These are phyloP conservation scores for Eustoma russellianum DNA, from an alignment of 257 asterid genomes.

Conservation along the genomic window DNA sequence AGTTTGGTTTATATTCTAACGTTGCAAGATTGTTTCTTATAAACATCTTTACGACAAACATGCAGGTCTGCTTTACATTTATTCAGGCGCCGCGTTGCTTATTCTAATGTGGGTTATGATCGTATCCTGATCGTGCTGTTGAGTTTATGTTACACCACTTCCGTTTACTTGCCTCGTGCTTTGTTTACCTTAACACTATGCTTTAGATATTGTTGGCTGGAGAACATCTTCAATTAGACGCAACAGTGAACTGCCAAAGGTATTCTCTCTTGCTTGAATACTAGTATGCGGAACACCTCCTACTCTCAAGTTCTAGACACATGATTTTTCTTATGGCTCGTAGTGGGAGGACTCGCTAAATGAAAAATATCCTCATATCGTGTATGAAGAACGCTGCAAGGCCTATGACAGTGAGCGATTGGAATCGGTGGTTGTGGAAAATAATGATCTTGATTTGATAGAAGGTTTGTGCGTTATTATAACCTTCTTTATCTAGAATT, in stretches of 20 bases:
- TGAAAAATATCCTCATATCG: constrained; percentile 90
- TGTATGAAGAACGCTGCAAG: constrained; percentile 91
- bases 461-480: constrained; percentile 59
- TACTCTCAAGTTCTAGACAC: constrained; percentile 4
- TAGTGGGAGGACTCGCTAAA: constrained; percentile 85
- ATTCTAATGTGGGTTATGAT: constrained; percentile 89
- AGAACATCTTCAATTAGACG: constrained; percentile 96
- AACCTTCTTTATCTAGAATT: too few relatives aligned
- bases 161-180: background rate
- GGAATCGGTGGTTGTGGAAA: constrained; percentile 33
- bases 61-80: constrained; percentile 86
- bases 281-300: constrained; percentile 6
- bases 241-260: constrained; percentile 86
- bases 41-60: constrained; percentile 8
- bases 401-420: constrained; percentile 47
- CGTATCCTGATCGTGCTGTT: constrained; percentile 53
- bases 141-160: background rate
- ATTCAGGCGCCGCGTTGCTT: constrained; percentile 78
- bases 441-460: constrained; percentile 45
- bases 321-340: constrained; percentile 7
- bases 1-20: too few relatives aligned
- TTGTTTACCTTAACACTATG: constrained; percentile 34
- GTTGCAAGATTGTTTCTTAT: background rate
- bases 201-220: constrained; percentile 94
- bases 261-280: constrained; percentile 16